Conservation (phyloP, 345 rosid species). For the Trapa incisa region DNA sequence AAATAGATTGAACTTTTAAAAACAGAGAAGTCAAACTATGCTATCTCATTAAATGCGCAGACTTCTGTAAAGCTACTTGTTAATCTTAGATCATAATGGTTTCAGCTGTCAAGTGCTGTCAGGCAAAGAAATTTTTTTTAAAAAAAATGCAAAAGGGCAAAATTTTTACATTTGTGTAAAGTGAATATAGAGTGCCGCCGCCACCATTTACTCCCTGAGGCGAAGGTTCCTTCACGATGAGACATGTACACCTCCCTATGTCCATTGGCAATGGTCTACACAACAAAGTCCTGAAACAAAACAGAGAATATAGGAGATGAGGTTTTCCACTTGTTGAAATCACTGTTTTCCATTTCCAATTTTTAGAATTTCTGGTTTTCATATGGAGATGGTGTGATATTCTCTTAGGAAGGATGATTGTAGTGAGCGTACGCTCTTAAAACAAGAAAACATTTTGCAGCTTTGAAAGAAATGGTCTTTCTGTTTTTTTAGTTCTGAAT, state of each 20-base stretch:
- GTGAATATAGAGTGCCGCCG: slow-evolving; percentile 56
- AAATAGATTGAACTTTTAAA: background rate
- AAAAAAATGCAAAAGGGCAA: background rate
- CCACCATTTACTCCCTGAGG: slow-evolving; percentile 44
- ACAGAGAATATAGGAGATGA: background rate
- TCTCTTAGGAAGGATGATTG: background rate
- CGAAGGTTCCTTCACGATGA: slow-evolving; percentile 57
- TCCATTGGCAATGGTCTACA: slow-evolving; percentile 82
- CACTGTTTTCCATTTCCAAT: background rate
- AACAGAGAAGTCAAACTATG: background rate
- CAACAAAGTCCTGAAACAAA: slow-evolving; percentile 53
- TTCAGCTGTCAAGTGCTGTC: background rate
- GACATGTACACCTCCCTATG: slow-evolving; percentile 78
- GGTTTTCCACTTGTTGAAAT: background rate
- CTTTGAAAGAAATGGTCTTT: background rate
- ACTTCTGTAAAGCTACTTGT: background rate
- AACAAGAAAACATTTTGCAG: background rate
- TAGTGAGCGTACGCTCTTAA: background rate
- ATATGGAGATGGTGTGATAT: background rate
- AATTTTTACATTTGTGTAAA: slow-evolving; percentile 64
- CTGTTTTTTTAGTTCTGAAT: background rate
- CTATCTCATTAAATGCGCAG: background rate
- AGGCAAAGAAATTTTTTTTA: too few species aligned
- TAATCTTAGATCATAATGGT: background rate
- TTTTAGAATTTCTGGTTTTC: background rate